A percentile compares a stretch with the other conserved stretches of the same genome.
Conservation (phyloP, 2,329 filamentous ascomycete genomes). For the Colletotrichum sp. region DNA sequence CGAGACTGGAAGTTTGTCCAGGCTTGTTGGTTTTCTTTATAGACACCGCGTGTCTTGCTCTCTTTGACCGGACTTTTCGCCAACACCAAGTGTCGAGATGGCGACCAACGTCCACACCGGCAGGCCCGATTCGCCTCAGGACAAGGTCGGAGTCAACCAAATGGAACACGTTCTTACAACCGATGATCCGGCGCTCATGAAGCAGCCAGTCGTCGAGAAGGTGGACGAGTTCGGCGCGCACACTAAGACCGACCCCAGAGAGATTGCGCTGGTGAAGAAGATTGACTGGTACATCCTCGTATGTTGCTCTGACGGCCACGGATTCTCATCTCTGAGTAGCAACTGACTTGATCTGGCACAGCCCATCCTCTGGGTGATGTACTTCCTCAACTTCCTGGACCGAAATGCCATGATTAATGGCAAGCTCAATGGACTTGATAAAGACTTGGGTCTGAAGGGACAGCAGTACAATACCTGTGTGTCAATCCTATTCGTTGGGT, state of each 20-base stretch:
- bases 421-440: conserved; percentile 30
- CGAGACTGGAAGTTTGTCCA: background rate
- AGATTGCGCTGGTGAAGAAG: conserved; percentile 39
- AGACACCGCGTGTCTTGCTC: background rate
- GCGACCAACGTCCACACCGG: background rate
- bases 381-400: conserved; percentile 31
- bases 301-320: background rate
- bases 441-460: conserved; percentile 31
- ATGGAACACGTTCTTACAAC: conserved; percentile 10
- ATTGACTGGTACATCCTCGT: conserved; percentile 39
- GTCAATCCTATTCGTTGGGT: conserved; percentile 22
- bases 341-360: background rate
- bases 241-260: conserved; percentile 42
- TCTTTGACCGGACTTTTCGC: background rate
- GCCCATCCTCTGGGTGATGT: conserved; percentile 26
- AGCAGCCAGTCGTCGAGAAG: conserved; percentile 19
- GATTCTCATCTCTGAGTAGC: background rate
- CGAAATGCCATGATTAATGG: conserved; percentile 35
- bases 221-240: conserved; percentile 42
- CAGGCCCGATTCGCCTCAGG: conserved; percentile 1
- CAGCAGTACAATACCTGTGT: conserved; percentile 34
- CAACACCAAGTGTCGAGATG: background rate
- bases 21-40: background rate
- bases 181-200: conserved; percentile 17
- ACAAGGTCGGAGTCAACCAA: conserved; percentile 13